A percentile compares a stretch with the other conserved stretches of the same genome.
Conservation (phyloP, 495 filamentous ascomycete genomes). For the Cercophora sp. region DNA sequence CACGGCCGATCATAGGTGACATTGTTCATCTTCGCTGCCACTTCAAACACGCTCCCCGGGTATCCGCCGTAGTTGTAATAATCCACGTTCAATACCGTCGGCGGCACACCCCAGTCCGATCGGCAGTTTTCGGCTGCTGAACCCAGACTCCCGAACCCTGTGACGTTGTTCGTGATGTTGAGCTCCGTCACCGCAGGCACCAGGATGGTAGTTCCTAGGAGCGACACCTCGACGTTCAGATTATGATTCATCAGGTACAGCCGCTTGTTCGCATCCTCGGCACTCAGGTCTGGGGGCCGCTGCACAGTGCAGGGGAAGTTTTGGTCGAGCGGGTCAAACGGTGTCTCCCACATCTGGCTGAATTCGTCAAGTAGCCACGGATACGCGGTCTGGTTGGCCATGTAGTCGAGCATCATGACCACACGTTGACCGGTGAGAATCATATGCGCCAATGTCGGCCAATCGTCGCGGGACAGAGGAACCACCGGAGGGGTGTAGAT, state of each 20-base stretch:
- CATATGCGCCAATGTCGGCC: conserved; percentile 79
- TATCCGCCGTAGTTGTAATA: conserved; percentile 72
- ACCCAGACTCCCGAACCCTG: conserved; percentile 67
- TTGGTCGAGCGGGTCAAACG: conserved; percentile 61
- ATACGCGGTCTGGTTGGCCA: conserved; percentile 70
- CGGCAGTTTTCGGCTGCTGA: conserved; percentile 64
- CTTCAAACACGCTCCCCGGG: conserved; percentile 82
- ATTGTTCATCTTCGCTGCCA: conserved; percentile 79
- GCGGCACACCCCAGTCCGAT: conserved; percentile 63
- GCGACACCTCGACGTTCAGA: conserved; percentile 66
- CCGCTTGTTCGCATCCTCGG: conserved; percentile 50
- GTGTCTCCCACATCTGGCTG: conserved; percentile 71
- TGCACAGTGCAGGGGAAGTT: conserved; percentile 67
- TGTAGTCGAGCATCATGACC: conserved; percentile 66
- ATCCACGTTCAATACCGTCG: conserved; percentile 86
- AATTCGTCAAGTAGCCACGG: conserved; percentile 77
- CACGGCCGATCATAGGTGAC: conserved; percentile 74
- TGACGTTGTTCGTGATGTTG: conserved; percentile 65
- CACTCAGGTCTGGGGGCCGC: conserved; percentile 59
- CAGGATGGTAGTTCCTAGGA: conserved; percentile 58
- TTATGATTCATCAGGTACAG: conserved; percentile 95
- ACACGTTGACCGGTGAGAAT: conserved; percentile 59
- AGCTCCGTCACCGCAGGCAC: conserved; percentile 69
- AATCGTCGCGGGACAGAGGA: conserved; percentile 67
- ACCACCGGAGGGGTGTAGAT: conserved; percentile 67